Evolutionary conservation across 2,329 filamentous ascomycete genomes (phyloP).

Genomic region (Balansia obtecta): DNA sequence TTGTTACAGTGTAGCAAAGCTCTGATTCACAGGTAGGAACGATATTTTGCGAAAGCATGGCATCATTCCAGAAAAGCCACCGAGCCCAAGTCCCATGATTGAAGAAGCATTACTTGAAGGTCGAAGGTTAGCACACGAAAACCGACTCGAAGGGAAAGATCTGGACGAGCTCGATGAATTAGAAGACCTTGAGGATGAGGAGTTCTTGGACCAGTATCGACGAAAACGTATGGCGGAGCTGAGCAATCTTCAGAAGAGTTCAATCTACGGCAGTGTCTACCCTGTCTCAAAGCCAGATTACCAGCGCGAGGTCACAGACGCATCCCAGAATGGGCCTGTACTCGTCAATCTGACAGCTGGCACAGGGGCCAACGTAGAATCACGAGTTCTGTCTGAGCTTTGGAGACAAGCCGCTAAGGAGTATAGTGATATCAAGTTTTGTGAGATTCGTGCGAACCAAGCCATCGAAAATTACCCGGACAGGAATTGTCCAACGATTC

Average conservation of each 20-base stretch:
- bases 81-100: conserved; percentile 89
- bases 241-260: conserved; percentile 58
- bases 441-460: conserved; percentile 81
- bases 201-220: conserved; percentile 76
- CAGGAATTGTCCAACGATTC: conserved; percentile 82
- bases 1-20: conserved; percentile 2
- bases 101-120: conserved; percentile 87
- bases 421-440: conserved; percentile 95
- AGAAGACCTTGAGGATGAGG: conserved; percentile 91
- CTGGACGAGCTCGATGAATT: conserved; percentile 86
- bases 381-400: conserved; percentile 67
- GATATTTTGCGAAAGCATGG: conserved; percentile 96
- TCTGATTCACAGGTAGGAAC: conserved; percentile 52
- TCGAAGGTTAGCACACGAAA: conserved; percentile 74
- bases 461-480: conserved; percentile 97
- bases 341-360: conserved; percentile 76
- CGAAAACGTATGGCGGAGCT: conserved; percentile 82
- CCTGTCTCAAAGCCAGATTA: conserved; percentile 93
- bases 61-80: conserved; percentile 93
- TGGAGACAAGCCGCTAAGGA: conserved; percentile 76
- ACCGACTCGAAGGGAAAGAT: conserved; percentile 86
- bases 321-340: conserved; percentile 55
- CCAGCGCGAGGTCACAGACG: conserved; percentile 79
- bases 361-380: conserved; percentile 71
- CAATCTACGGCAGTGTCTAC: conserved; percentile 81